Evolutionary conservation across 352 stramenopile species (phyloP).

Genomic region (Achlya hypogyna): DNA sequence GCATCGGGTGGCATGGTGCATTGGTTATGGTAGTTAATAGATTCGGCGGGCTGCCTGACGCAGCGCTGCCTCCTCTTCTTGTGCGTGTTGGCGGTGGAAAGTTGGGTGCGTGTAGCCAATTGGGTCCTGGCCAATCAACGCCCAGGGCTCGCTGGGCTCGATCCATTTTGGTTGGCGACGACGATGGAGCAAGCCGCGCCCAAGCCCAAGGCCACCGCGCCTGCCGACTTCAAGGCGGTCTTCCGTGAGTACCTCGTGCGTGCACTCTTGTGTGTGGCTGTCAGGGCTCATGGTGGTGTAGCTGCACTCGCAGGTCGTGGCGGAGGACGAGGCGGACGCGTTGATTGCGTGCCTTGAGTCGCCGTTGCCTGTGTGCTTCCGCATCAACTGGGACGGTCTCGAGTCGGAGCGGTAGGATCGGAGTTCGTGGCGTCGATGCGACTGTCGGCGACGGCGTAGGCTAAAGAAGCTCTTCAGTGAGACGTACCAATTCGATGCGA

Average conservation of each 20-base stretch:
- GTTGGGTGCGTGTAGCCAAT: background rate
- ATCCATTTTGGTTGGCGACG: background rate
- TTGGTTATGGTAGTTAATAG: slow-evolving; percentile 12
- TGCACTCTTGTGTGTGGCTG: no score
- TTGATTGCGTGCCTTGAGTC: slow-evolving; percentile 69
- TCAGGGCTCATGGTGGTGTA: slow-evolving; percentile 11
- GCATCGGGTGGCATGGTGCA: background rate
- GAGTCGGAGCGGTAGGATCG: slow-evolving; percentile 36
- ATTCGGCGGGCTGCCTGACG: slow-evolving; percentile 2
- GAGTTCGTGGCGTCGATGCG: background rate
- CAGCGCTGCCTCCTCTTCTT: background rate
- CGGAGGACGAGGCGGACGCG: slow-evolving; percentile 39
- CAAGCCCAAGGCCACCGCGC: slow-evolving; percentile 19
- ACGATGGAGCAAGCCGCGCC: background rate
- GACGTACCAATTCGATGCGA: slow-evolving; percentile 46
- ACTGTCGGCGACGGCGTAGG: slow-evolving; percentile 19
- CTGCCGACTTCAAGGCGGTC: slow-evolving; percentile 74
- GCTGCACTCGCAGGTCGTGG: slow-evolving; percentile 51
- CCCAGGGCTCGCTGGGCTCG: background rate
- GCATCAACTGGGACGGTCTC: slow-evolving; percentile 62
- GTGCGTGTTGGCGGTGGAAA: background rate
- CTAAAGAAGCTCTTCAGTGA: slow-evolving; percentile 39
- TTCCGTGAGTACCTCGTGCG: slow-evolving; percentile 71
- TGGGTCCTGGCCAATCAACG: background rate
- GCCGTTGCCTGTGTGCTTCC: slow-evolving; percentile 72